Base-by-base conservation (phyloP, 2,329 filamentous ascomycete species). In the Microcyclosporella mali region DNA sequence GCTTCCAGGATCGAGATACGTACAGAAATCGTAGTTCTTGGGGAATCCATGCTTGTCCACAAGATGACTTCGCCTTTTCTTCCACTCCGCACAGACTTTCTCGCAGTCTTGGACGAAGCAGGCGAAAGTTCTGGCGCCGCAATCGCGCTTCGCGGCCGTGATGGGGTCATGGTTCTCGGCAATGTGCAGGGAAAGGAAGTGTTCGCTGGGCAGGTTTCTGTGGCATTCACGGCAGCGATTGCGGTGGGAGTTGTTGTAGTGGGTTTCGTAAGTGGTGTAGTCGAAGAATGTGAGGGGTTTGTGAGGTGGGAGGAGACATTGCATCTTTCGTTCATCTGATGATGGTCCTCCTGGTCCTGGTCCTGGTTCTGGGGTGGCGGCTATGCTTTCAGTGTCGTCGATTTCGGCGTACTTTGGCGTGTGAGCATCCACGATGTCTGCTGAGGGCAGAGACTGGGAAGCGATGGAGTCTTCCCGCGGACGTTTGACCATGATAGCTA, bases 11-110 rank as follows among this genome's bases (percentile, higher is more conserved):
- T n/a, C n/a, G n/a, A n/a, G n/a, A n/a, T n/a, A n/a, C n/a, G n/a
- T n/a, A n/a, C n/a, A 25, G 57, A 94, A 95, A 65, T 94, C 90
- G 67, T 88, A 95, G 57, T 86, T 85, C 67, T 72, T 56, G 1
- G 89, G 90, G 60, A 92, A 98, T 68, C 83, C 77, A 66, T 98
- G 92, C 68, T 95, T 95, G 70, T 95, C 89, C 53, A 95, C 87
- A 52, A 95, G 73, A 70, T 98, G 90, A 62, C 87, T 79, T 27
- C 86, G 77, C 33, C 92, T 79, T 66, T 95, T 97, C 58, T 86
- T 81, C 21, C 84, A 81, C 3, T 85, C 88, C 42, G 78, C 80
- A 67, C 89, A 95, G 61, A 88, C 82, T 52, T 85, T 79, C 46
- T 92, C 86, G 64, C 92, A 98, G 37, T 76, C 82, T 59, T 95